These are phyloP conservation scores for Amyloporia xantha DNA, from an alignment of 768 basidiomycete species.

Conservation along the genomic window DNA sequence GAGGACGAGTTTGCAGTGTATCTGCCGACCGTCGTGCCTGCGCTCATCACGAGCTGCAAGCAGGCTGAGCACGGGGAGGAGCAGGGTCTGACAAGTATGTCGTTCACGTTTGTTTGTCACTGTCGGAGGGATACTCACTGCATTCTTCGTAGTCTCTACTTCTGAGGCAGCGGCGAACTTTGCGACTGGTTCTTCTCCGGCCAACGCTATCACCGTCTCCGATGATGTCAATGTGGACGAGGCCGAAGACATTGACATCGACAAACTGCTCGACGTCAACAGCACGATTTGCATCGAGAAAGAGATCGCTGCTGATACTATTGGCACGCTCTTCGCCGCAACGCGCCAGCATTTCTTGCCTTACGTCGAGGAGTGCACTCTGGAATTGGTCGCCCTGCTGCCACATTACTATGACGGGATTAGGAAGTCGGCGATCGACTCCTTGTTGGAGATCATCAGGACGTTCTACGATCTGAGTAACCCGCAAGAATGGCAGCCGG, in stretches of 20 bases:
- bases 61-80: slow-evolving; percentile 78
- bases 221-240: slow-evolving; percentile 58
- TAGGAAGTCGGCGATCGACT: slow-evolving; percentile 85
- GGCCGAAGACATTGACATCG: slow-evolving; percentile 73
- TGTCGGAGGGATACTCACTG: not conserved
- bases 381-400: slow-evolving; percentile 73
- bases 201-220: slow-evolving; percentile 59
- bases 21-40: slow-evolving; percentile 79
- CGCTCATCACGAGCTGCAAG: slow-evolving; percentile 74
- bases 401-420: slow-evolving; percentile 97
- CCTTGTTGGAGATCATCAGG: slow-evolving; percentile 81
- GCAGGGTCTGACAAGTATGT: slow-evolving; percentile 36
- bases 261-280: slow-evolving; percentile 88
- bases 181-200: slow-evolving; percentile 70
- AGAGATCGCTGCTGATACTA: slow-evolving; percentile 95
- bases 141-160: slow-evolving; percentile 35
- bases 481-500: slow-evolving; percentile 77
- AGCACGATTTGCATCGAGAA: slow-evolving; percentile 98
- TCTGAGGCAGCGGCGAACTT: slow-evolving; percentile 52
- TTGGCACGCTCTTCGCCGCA: slow-evolving; percentile 83
- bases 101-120: not conserved
- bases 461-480: slow-evolving; percentile 89
- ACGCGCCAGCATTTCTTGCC: slow-evolving; percentile 85
- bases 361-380: slow-evolving; percentile 75
- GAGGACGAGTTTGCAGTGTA: slow-evolving; percentile 89